These are phyloP conservation scores for Pterula multifida DNA, from an alignment of 1,284 basidiomycete genomes.

Conservation along the genomic window DNA sequence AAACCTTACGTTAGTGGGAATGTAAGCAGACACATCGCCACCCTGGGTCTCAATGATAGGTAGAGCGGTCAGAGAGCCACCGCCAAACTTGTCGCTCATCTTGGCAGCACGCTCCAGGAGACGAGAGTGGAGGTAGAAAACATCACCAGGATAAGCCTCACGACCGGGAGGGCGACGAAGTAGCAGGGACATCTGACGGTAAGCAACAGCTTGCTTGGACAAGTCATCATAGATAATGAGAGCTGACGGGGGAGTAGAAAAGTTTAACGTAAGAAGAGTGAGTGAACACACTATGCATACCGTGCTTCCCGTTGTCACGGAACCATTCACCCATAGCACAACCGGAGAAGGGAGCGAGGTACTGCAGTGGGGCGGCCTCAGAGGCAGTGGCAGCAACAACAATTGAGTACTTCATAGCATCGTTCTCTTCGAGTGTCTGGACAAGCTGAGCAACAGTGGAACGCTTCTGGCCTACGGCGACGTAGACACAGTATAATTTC, in stretches of 20 bases:
- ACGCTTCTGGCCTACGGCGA: constrained; percentile 98
- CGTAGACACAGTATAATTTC: constrained; percentile 99
- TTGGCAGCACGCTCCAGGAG: constrained; percentile 99
- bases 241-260: constrained; percentile 32
- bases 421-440: constrained; percentile 98
- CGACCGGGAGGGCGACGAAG: constrained; percentile 99
- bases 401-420: constrained; percentile 99
- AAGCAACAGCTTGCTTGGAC: constrained; percentile 99
- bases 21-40: constrained; percentile 99
- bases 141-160: constrained; percentile 99
- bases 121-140: constrained; percentile 99
- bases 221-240: constrained; percentile 99
- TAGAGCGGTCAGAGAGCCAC: constrained; percentile 95
- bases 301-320: constrained; percentile 98
- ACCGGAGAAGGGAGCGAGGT: constrained; percentile 98
- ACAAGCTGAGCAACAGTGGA: constrained; percentile 99
- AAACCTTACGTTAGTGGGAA: constrained; percentile 65
- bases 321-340: constrained; percentile 99
- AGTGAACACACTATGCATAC: constrained; percentile 28
- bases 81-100: constrained; percentile 98
- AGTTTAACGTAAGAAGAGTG: constrained; percentile 1
- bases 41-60: constrained; percentile 99
- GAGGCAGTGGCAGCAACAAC: constrained; percentile 98
- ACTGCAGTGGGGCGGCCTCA: constrained; percentile 97
- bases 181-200: constrained; percentile 99